These are phyloP conservation scores for Moesziomyces aphidis DNA, from an alignment of 1,284 basidiomycete species.

Conservation along the genomic window DNA sequence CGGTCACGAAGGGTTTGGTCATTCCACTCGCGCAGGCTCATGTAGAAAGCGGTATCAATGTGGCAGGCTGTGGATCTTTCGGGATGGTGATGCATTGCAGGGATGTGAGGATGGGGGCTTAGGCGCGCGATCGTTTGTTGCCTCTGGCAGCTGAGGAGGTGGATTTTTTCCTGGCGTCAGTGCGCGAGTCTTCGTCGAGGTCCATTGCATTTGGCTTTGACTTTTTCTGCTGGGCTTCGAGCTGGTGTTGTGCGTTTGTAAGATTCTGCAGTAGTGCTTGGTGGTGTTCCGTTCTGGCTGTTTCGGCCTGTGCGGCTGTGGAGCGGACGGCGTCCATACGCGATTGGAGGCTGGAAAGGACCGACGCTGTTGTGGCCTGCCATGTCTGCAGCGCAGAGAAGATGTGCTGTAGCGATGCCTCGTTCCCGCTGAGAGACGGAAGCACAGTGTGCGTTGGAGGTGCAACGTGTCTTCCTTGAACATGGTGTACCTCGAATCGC, in stretches of 20 bases:
- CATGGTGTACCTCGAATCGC: slow-evolving; percentile 88
- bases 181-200: slow-evolving; percentile 23
- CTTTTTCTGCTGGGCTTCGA: slow-evolving; percentile 26
- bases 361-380: slow-evolving; percentile 23
- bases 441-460: slow-evolving; percentile 7
- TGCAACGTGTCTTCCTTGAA: slow-evolving; percentile 84
- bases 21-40: not conserved
- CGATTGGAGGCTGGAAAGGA: slow-evolving; percentile 19
- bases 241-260: slow-evolving; percentile 16
- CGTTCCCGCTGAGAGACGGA: slow-evolving; percentile 1
- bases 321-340: slow-evolving; percentile 19
- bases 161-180: slow-evolving; percentile 22
- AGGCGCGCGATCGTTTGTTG: slow-evolving; percentile 40
- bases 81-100: not conserved
- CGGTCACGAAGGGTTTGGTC: too few species aligned
- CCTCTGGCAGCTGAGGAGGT: slow-evolving; percentile 17
- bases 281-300: slow-evolving; percentile 18
- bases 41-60: not conserved
- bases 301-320: slow-evolving; percentile 8
- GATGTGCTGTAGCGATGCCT: slow-evolving; percentile 10
- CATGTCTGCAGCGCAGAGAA: slow-evolving; percentile 14
- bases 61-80: not conserved
- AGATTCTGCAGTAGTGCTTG: slow-evolving; percentile 23
- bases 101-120: not conserved
- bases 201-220: slow-evolving; percentile 39